Evolutionary conservation across 805 yeast species (phyloP), one percentile per base, ranked within the genome.

Genomic region (Huiozyma naganishii): DNA sequence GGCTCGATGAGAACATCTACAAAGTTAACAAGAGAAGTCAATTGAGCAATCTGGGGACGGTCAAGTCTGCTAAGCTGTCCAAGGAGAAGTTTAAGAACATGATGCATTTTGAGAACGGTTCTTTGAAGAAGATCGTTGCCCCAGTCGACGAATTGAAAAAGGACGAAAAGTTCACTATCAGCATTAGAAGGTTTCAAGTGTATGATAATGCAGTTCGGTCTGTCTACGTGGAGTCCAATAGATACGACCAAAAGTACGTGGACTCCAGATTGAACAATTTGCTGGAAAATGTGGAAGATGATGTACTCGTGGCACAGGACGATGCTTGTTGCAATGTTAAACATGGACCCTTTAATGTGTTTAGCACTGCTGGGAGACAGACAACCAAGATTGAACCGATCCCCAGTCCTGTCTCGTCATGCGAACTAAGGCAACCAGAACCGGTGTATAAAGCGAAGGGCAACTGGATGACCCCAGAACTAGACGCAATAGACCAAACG

Each of bases 111-210:
- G 41, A 50, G 29, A 17, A 17, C 23, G 23, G 23, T 17, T 2
- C 23, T 17, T 17, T 23, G 8, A 17, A 28, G 9, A 37, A 11
- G 8, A n/a, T 7, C 39, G n/a, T 2, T 17, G 23, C 23, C 23
- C 9, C 28, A 23, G 33, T 12, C 11, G 12, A 30, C 7, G 30
- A 12, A 7, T 3, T 7, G 23, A 29, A 27, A 10, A 8, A 32
- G 10, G 33, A 12, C 11, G 32, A 38, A 2, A 48, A 48, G 3
- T 59, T 54, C 41, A 58, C 64, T 2, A 53, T 58, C 9, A 61
- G 64, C 45, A 53, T 58, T 6, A 51, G 66, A 40, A 47, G 64
- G 33, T 52, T 59, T 13, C 55, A 53, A 44, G 52, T 58, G 11
- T 61, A 61, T 44, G 52, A 61, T 30, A 59, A 59, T 37, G 54